Percentiles rank a stretch among this genome's conserved stretches.
Evolutionary conservation across 2,329 filamentous ascomycete genomes (phyloP).

Genomic region (Fusarium virguliforme): DNA sequence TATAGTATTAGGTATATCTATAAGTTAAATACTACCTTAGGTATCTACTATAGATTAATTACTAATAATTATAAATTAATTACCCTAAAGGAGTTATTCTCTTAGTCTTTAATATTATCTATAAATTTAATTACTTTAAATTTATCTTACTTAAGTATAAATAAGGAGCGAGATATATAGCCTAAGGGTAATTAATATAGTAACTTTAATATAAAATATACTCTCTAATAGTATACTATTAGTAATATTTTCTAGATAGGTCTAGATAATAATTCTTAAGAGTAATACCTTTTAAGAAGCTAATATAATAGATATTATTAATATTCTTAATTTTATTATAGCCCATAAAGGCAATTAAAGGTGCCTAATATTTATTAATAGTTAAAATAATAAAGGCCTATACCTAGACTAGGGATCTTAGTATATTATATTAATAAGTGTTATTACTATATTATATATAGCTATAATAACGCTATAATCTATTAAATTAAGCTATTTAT

Average conservation of each 20-base stretch:
- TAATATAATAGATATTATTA: too few relatives aligned
- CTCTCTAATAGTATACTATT: slow-evolving; percentile 95
- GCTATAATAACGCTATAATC: too few relatives aligned
- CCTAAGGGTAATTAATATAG: slow-evolving; percentile 98
- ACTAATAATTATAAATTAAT: slow-evolving; percentile 71
- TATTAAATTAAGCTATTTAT: too few relatives aligned
- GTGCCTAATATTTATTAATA: too few relatives aligned
- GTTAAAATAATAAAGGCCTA: too few relatives aligned
- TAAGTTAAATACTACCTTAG: slow-evolving; percentile 69
- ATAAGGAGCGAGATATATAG: slow-evolving; percentile 99
- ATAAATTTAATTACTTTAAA: slow-evolving; percentile 96
- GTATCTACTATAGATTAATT: not conserved
- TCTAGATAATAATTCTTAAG: slow-evolving; percentile 89
- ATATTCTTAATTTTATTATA: too few relatives aligned
- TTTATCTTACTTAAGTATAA: slow-evolving; percentile 97
- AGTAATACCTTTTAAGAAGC: slow-evolving; percentile 98
- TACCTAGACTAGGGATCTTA: too few relatives aligned
- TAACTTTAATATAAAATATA: slow-evolving; percentile 97
- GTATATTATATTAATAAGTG: too few relatives aligned
- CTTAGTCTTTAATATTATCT: slow-evolving; percentile 98
- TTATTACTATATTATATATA: too few relatives aligned
- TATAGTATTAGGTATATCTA: slow-evolving; percentile 94
- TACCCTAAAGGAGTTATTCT: slow-evolving; percentile 97
- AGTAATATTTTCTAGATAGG: slow-evolving; percentile 96
- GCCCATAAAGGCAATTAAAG: too few relatives aligned